Percentiles rank a stretch among this genome's conserved stretches.
phyloP scores from a whole-genome alignment of 2,329 filamentous ascomycete genomes.

The Seiridium unicorne region DNA sequence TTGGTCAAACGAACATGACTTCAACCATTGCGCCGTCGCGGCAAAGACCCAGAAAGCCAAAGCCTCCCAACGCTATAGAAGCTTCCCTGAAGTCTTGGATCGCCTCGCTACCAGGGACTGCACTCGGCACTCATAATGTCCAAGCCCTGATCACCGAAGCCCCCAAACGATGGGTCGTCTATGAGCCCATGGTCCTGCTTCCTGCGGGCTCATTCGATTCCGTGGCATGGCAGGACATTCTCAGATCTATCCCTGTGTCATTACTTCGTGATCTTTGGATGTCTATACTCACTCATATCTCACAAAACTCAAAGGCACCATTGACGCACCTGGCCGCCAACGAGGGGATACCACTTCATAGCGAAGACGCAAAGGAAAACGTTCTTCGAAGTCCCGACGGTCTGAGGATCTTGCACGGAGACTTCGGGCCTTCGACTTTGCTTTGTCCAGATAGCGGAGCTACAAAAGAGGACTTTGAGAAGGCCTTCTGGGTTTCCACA shows the following conservation, averaged over 20 bases:
- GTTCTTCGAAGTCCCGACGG: conserved; percentile 70
- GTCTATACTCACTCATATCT: conserved; percentile 45
- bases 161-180: conserved; percentile 59
- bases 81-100: conserved; percentile 15
- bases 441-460: conserved; percentile 15
- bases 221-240: conserved; percentile 35
- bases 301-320: conserved; percentile 28
- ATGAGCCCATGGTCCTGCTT: conserved; percentile 60
- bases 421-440: conserved; percentile 61
- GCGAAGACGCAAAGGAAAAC: conserved; percentile 51
- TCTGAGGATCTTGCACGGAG: conserved; percentile 68
- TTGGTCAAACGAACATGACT: background rate
- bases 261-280: conserved; percentile 40
- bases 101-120: background rate
- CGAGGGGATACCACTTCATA: conserved; percentile 55
- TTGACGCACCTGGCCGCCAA: conserved; percentile 61
- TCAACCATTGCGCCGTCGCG: background rate
- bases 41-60: conserved; percentile 3
- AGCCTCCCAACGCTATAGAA: conserved; percentile 17
- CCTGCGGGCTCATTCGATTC: conserved; percentile 56
- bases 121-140: conserved; percentile 6
- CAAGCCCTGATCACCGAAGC: conserved; percentile 35
- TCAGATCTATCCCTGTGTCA: conserved; percentile 17
- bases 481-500: conserved; percentile 76
- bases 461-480: conserved; percentile 54